These are phyloP conservation scores for Silene uniflora DNA, from an alignment of 148 eudicot species.

Conservation along the genomic window DNA sequence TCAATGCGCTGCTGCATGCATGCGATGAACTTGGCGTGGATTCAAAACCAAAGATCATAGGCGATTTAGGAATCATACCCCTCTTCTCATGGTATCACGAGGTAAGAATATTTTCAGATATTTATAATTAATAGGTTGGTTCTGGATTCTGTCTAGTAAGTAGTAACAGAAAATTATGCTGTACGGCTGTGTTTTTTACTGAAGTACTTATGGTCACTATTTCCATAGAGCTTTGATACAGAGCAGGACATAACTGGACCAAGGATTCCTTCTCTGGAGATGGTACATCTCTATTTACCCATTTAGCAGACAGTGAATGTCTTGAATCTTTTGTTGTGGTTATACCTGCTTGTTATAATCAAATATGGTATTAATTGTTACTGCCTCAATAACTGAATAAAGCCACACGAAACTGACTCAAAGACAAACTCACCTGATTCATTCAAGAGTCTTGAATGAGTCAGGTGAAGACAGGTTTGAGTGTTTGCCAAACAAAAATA, in stretches of 20 bases:
- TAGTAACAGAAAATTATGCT: constrained; percentile 8
- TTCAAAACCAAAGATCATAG: constrained; percentile 46
- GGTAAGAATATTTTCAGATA: constrained; percentile 25
- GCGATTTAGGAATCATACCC: constrained; percentile 59
- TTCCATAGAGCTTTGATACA: constrained; percentile 58
- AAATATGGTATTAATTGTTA: no score
- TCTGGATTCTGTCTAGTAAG: constrained; percentile 10
- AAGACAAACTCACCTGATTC: no score
- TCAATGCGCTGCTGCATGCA: constrained; percentile 43
- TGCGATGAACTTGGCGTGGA: constrained; percentile 55
- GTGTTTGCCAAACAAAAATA: no score
- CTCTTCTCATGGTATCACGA: constrained; percentile 69
- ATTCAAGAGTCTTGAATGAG: no score
- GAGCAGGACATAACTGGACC: constrained; percentile 22
- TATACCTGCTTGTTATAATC: background rate
- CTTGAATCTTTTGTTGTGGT: constrained; percentile 1
- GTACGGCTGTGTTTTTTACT: background rate
- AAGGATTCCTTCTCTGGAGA: no score
- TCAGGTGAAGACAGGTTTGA: no score
- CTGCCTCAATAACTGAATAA: no score
- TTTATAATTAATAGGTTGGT: background rate
- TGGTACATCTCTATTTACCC: constrained; percentile 17
- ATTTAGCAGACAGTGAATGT: constrained; percentile 25
- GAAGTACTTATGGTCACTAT: constrained; percentile 6
- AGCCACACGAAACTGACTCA: no score